Conservation (phyloP, 2,329 filamentous ascomycete genomes). For the Apiospora malaysiana region DNA sequence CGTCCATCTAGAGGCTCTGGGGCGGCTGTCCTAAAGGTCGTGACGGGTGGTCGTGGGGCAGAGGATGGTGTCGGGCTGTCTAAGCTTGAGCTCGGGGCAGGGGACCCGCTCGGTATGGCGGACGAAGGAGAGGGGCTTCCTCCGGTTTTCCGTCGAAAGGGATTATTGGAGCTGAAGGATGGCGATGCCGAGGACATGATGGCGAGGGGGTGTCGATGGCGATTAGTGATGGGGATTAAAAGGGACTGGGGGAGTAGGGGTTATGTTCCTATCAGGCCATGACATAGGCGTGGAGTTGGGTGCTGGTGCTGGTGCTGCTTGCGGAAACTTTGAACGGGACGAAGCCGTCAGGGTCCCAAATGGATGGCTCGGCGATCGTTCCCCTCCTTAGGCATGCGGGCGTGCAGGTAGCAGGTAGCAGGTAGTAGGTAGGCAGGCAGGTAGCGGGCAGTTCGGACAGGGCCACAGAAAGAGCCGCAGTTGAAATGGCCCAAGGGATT, state of each 20-base stretch:
- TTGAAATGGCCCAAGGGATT: conserved; percentile 4
- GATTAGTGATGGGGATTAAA: conserved; percentile 1
- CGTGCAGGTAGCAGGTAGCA: not conserved
- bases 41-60: conserved; percentile 31
- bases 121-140: conserved; percentile 24
- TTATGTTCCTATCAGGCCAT: conserved; percentile 10
- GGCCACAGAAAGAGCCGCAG: conserved; percentile 18
- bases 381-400: conserved; percentile 13
- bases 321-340: conserved; percentile 19
- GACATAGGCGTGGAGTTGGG: not conserved
- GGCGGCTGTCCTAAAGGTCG: conserved; percentile 40
- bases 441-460: conserved; percentile 10
- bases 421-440: no score
- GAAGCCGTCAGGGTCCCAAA: conserved; percentile 16
- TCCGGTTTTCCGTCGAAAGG: conserved; percentile 54
- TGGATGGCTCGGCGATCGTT: conserved; percentile 16
- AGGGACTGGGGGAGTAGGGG: conserved; percentile 10
- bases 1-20: conserved; percentile 44
- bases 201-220: conserved; percentile 23
- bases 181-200: conserved; percentile 44
- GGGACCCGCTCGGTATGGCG: conserved; percentile 20
- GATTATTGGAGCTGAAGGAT: conserved; percentile 54
- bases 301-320: conserved; percentile 2
- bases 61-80: conserved; percentile 18
- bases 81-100: conserved; percentile 21